Percentiles rank a stretch among this genome's conserved stretches.
Evolutionary conservation across 1,139 yeast species (phyloP).

Genomic region (Candida labiduridarum): DNA sequence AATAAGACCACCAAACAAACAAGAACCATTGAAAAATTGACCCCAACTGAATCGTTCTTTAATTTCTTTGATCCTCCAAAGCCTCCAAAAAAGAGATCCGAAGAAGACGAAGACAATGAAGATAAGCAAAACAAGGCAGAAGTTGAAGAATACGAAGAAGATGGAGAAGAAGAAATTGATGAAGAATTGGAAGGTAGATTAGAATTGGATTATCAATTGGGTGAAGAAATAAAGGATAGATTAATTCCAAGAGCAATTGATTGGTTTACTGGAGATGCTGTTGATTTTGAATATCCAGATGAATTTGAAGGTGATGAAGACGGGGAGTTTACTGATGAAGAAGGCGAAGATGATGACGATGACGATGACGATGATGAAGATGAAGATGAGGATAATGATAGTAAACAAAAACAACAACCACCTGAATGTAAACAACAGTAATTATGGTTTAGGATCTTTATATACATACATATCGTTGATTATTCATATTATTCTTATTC

Average conservation of each 20-base stretch:
- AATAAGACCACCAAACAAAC: slow-evolving; percentile 97
- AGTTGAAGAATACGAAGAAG: slow-evolving; percentile 30
- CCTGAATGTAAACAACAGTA: slow-evolving; percentile 86
- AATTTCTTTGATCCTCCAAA: slow-evolving; percentile 94
- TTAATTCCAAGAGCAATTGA: slow-evolving; percentile 94
- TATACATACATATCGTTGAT: background rate
- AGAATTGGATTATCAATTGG: slow-evolving; percentile 92
- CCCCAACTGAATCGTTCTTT: slow-evolving; percentile 93
- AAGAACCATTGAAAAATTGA: slow-evolving; percentile 90
- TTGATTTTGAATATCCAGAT: slow-evolving; percentile 54
- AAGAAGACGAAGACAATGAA: slow-evolving; percentile 45
- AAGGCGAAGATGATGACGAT: slow-evolving; percentile 56
- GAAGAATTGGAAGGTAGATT: slow-evolving; percentile 82
- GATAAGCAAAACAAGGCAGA: slow-evolving; percentile 23
- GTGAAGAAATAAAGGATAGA: slow-evolving; percentile 95
- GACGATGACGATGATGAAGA: slow-evolving; percentile 38
- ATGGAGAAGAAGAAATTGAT: slow-evolving; percentile 62
- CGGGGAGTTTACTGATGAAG: slow-evolving; percentile 40
- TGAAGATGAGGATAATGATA: slow-evolving; percentile 37
- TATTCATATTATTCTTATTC: background rate
- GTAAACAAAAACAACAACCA: slow-evolving; percentile 59
- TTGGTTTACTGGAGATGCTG: slow-evolving; percentile 98
- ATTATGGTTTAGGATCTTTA: slow-evolving; percentile 5
- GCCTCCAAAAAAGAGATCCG: slow-evolving; percentile 50
- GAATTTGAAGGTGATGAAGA: slow-evolving; percentile 52